Conservation (phyloP, 495 filamentous ascomycete genomes). For the Clavariopsis aquatica region DNA sequence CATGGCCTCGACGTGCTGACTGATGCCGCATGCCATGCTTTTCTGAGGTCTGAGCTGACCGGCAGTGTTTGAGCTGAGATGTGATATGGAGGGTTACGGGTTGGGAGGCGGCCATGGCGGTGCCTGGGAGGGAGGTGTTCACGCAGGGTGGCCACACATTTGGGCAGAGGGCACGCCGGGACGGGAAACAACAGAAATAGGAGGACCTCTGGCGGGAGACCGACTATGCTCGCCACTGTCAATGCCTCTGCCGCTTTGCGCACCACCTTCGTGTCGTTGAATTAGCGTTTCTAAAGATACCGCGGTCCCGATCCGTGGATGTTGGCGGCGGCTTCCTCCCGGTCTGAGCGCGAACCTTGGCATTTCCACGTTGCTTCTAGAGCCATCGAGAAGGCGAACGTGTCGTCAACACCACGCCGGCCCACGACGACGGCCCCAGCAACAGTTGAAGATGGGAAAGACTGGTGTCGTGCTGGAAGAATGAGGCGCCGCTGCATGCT, state of each 20-base stretch:
- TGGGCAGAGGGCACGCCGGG: background rate
- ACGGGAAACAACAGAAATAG: background rate
- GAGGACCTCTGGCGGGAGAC: background rate
- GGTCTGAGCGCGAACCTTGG: background rate
- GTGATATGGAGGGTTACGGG: conserved; percentile 17
- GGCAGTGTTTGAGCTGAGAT: conserved; percentile 19
- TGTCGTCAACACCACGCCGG: background rate
- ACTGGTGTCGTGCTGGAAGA: background rate
- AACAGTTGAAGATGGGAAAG: background rate
- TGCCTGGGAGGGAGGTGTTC: too few relatives aligned
- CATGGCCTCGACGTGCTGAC: conserved; percentile 13
- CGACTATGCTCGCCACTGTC: conserved; percentile 8
- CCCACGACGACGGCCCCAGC: too few relatives aligned
- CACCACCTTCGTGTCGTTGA: conserved; percentile 24
- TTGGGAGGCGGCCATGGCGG: background rate
- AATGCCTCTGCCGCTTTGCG: background rate
- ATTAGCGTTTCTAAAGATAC: conserved; percentile 36
- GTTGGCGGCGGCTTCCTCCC: conserved; percentile 4
- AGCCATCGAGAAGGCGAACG: background rate
- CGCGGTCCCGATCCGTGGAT: too few relatives aligned
- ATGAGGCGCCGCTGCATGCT: conserved; percentile 6
- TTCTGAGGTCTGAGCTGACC: background rate
- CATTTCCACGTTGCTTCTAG: background rate
- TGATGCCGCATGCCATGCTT: conserved; percentile 10
- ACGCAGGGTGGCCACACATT: background rate